A percentile compares a stretch with the other conserved stretches of the same genome.
These are phyloP conservation scores for Dryas alaskensis DNA, from an alignment of 306 rosid species.

Conservation along the genomic window DNA sequence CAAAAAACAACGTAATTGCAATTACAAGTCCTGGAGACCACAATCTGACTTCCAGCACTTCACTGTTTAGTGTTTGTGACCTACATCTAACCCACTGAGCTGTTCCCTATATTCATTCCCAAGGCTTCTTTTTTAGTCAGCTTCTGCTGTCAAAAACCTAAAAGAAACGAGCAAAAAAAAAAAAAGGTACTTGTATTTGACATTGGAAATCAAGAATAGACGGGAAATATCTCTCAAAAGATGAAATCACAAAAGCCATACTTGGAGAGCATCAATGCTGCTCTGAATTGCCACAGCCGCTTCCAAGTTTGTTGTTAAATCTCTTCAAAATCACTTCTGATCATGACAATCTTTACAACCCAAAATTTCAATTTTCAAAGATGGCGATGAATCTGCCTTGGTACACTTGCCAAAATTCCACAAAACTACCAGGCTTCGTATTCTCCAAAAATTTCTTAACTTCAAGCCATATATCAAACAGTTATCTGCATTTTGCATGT, in stretches of 20 bases:
- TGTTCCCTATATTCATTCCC: constrained; percentile 14
- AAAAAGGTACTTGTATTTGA: constrained; percentile 20
- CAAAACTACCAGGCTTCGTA: constrained; percentile 21
- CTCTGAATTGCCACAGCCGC: constrained; percentile 4
- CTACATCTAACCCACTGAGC: constrained; percentile 6
- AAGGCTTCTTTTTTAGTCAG: constrained; percentile 21
- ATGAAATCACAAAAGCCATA: constrained; percentile 7
- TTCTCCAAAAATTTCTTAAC: constrained; percentile 9
- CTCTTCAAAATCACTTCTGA: constrained; percentile 3
- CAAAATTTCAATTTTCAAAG: constrained; percentile 1
- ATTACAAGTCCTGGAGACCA: constrained; percentile 16
- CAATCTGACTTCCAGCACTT: constrained; percentile 8
- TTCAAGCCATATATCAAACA: constrained; percentile 6
- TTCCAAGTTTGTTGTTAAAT: constrained; percentile 5
- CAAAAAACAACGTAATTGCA: constrained; percentile 9
- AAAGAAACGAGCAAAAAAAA: constrained; percentile 5
- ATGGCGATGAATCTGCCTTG: background rate
- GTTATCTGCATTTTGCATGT: constrained; percentile 27
- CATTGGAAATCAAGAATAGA: constrained; percentile 21
- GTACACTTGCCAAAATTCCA: constrained; percentile 21
- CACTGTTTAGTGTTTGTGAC: constrained; percentile 12
- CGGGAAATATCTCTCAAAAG: constrained; percentile 8
- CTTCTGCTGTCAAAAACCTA: constrained; percentile 18
- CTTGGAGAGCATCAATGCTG: constrained; percentile 18
- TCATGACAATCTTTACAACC: background rate